phyloP scores from a whole-genome alignment of 2,329 filamentous ascomycete species.

The Sporothrix curviconia region DNA sequence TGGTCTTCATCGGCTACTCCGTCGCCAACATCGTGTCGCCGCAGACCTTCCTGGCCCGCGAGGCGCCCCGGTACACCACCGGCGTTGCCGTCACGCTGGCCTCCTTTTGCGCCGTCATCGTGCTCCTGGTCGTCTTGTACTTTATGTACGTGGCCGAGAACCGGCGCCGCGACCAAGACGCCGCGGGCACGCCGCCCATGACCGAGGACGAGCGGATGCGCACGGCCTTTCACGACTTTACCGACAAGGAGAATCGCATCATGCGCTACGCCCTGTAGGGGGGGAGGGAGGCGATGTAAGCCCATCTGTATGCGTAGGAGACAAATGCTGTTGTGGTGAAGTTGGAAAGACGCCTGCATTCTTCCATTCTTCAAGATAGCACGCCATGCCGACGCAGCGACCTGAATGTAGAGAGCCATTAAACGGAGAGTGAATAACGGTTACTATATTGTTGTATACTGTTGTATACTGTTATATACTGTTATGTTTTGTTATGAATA shows the following conservation, averaged over 20 bases:
- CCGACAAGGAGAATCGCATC: slow-evolving; percentile 20
- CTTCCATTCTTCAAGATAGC: no score
- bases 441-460: no score
- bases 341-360: no score
- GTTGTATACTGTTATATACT: no score
- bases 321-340: no score
- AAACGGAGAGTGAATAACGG: no score
- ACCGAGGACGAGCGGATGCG: background rate
- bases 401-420: no score
- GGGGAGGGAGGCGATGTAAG: no score
- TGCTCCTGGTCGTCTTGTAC: slow-evolving; percentile 40
- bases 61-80: slow-evolving; percentile 54
- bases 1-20: slow-evolving; percentile 46
- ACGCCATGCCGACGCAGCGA: no score
- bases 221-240: slow-evolving; percentile 22
- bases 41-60: slow-evolving; percentile 51
- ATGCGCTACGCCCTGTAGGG: no score
- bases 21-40: slow-evolving; percentile 48
- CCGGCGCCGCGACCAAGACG: slow-evolving; percentile 38
- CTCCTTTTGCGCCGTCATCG: slow-evolving; percentile 16
- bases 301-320: no score
- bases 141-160: slow-evolving; percentile 49
- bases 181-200: background rate
- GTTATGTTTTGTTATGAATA: no score
- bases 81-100: slow-evolving; percentile 49